A percentile compares a stretch with the other conserved stretches of the same genome.
Evolutionary conservation across 1,284 basidiomycete species (phyloP).

Genomic region (Cutaneotrichosporon sp.): DNA sequence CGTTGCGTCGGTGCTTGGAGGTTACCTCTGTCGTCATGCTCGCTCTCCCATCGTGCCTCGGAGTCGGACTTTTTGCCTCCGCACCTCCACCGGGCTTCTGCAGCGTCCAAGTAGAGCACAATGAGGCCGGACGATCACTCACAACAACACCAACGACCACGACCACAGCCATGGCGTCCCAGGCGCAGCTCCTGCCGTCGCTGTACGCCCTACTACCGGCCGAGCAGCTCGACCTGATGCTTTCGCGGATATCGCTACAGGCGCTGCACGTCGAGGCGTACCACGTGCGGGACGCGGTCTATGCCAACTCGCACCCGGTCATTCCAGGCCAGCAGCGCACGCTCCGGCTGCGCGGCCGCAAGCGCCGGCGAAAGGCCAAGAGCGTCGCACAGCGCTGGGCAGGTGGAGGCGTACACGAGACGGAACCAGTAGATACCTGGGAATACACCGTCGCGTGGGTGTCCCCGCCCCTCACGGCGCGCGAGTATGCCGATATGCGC

Average conservation of each 20-base stretch:
- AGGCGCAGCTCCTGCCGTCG: slow-evolving; percentile 29
- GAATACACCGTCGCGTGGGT: slow-evolving; percentile 30
- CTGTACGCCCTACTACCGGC: slow-evolving; percentile 35
- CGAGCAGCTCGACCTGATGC: slow-evolving; percentile 18
- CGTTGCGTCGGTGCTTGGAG: not conserved
- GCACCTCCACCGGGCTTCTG: not conserved
- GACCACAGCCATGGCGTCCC: slow-evolving; percentile 11
- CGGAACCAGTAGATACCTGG: slow-evolving; percentile 9
- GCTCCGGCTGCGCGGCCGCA: slow-evolving; percentile 18
- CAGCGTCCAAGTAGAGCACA: not conserved
- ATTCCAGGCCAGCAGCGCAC: slow-evolving; percentile 28
- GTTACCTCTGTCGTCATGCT: not conserved
- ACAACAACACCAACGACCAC: slow-evolving; percentile 2
- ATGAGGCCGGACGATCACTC: not conserved
- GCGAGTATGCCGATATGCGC: slow-evolving; percentile 36
- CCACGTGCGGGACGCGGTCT: slow-evolving; percentile 30
- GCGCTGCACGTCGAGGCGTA: slow-evolving; percentile 28
- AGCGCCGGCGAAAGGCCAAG: not conserved
- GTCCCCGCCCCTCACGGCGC: slow-evolving; percentile 24
- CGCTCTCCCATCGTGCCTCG: not conserved
- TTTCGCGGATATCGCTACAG: slow-evolving; percentile 31
- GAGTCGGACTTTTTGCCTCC: slow-evolving; percentile 4
- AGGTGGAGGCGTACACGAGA: not conserved
- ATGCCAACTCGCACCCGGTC: slow-evolving; percentile 28
- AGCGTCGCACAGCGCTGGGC: not conserved